Percentiles rank a stretch among this genome's conserved stretches.
Conservation (phyloP, 1,284 basidiomycete genomes). For the Stygiomarasmius scandens region DNA sequence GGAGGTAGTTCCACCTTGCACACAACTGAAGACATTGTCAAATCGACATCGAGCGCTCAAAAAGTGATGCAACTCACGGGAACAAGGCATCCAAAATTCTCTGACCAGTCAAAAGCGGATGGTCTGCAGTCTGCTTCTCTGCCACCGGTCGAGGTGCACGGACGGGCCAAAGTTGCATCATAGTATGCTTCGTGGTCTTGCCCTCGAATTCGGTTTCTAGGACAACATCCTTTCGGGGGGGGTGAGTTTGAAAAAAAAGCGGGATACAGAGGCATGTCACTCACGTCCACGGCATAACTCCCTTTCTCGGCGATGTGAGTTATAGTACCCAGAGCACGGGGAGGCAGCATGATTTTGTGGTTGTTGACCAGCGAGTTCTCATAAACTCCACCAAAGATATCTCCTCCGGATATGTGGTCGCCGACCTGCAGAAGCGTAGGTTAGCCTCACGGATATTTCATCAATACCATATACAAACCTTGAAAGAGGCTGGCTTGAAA, state of each 20-base stretch:
- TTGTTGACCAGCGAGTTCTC: slow-evolving; percentile 97
- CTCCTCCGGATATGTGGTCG: slow-evolving; percentile 96
- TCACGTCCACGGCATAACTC: slow-evolving; percentile 88
- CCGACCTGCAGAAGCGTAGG: slow-evolving; percentile 63
- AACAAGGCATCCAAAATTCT: slow-evolving; percentile 97
- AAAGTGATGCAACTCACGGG: slow-evolving; percentile 70
- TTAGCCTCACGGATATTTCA: slow-evolving; percentile 4
- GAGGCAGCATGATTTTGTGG: slow-evolving; percentile 97
- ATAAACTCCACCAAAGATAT: slow-evolving; percentile 94
- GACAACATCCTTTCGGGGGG: slow-evolving; percentile 76
- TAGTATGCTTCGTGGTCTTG: slow-evolving; percentile 89
- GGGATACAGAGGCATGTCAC: slow-evolving; percentile 31
- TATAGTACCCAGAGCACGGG: slow-evolving; percentile 93
- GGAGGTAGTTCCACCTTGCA: slow-evolving; percentile 98
- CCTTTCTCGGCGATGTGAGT: slow-evolving; percentile 95
- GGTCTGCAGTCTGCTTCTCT: slow-evolving; percentile 93
- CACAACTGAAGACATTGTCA: slow-evolving; percentile 73
- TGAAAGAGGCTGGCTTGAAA: slow-evolving; percentile 86
- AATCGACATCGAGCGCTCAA: not conserved
- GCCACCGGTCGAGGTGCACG: slow-evolving; percentile 95
- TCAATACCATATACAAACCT: slow-evolving; percentile 43
- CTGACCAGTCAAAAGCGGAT: slow-evolving; percentile 94
- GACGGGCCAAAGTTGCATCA: slow-evolving; percentile 99
- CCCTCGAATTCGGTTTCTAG: slow-evolving; percentile 98
- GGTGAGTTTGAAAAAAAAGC: slow-evolving; percentile 10